These are phyloP conservation scores for Hypericum androsaemum DNA, from an alignment of 345 rosid genomes.

Conservation along the genomic window DNA sequence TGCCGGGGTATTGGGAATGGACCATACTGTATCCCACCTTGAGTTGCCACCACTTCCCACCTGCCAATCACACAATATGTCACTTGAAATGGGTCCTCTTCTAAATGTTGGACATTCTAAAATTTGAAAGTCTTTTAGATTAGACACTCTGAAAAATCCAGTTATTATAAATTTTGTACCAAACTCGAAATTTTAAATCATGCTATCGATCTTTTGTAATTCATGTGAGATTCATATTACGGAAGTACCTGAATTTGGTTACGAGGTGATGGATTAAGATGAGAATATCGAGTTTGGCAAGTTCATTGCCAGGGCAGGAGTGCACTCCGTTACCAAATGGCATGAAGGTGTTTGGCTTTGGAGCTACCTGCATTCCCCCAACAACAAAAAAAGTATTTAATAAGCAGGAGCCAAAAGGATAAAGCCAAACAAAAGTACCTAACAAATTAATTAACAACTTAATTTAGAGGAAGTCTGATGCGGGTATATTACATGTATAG, in stretches of 20 bases:
- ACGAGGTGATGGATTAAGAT: constrained; percentile 64
- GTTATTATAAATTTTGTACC: too few species aligned
- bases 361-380: constrained; percentile 38
- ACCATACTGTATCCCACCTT: constrained; percentile 56
- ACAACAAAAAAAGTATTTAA: background rate
- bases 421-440: too few species aligned
- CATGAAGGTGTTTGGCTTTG: constrained; percentile 71
- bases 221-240: background rate
- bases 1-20: constrained; percentile 81
- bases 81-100: background rate
- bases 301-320: constrained; percentile 87
- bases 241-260: constrained; percentile 55
- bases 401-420: too few species aligned
- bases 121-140: too few species aligned
- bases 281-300: constrained; percentile 83
- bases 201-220: background rate
- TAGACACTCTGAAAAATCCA: too few species aligned
- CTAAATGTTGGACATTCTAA: background rate
- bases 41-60: constrained; percentile 62
- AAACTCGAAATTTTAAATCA: background rate
- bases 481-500: too few species aligned
- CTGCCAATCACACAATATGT: constrained; percentile 24
- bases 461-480: too few species aligned
- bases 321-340: constrained; percentile 94
- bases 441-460: too few species aligned